Evolutionary conservation across 176 grass and related monocot genomes (phyloP).

Genomic region (Eragrostis nindensis): DNA sequence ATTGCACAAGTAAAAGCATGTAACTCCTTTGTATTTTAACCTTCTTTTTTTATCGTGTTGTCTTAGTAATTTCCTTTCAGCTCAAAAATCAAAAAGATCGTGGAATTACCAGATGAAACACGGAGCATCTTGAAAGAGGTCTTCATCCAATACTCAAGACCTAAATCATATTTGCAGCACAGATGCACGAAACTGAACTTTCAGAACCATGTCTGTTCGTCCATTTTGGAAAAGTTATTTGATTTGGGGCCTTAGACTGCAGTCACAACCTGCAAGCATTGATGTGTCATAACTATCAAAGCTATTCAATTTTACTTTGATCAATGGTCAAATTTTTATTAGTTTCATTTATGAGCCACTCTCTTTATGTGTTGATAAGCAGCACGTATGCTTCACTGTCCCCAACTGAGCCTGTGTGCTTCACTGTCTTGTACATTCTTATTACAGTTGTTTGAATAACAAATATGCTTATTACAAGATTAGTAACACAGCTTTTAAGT

Average conservation of each 20-base stretch:
- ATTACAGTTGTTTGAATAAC: background rate
- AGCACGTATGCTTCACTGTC: too few species aligned
- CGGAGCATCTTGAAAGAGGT: slow-evolving; percentile 69
- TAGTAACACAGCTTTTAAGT: slow-evolving; percentile 17
- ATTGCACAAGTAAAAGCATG: background rate
- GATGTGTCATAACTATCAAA: slow-evolving; percentile 62
- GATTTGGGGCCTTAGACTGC: slow-evolving; percentile 82
- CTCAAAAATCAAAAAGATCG: slow-evolving; percentile 36
- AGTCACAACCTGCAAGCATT: slow-evolving; percentile 96
- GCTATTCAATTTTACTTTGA: slow-evolving; percentile 32
- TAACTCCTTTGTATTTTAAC: background rate
- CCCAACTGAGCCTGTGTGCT: background rate
- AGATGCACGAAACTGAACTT: slow-evolving; percentile 44
- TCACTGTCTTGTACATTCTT: background rate
- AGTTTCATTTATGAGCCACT: slow-evolving; percentile 28
- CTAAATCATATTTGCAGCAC: slow-evolving; percentile 55
- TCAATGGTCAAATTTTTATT: slow-evolving; percentile 29
- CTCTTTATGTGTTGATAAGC: background rate
- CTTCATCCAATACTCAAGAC: slow-evolving; percentile 68
- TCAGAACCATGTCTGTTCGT: slow-evolving; percentile 54
- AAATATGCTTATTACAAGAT: background rate
- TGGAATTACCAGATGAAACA: slow-evolving; percentile 73
- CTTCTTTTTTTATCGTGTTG: background rate
- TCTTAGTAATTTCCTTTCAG: slow-evolving; percentile 34
- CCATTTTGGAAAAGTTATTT: slow-evolving; percentile 59